Conservation (phyloP, 805 yeast genomes). For the Myxozyma geophila region DNA sequence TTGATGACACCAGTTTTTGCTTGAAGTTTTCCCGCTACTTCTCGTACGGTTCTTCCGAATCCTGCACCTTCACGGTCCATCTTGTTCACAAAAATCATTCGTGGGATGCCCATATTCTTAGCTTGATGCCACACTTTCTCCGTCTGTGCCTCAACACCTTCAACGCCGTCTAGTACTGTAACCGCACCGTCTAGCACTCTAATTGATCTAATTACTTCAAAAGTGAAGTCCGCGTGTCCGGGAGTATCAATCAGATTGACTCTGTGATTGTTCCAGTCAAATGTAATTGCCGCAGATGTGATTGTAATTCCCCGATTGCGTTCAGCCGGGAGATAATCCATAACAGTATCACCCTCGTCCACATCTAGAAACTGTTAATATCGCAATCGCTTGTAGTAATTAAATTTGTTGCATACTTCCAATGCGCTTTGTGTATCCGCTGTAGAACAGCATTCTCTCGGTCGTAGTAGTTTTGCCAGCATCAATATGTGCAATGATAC, state of each 20-base stretch:
- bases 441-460: constrained; percentile 88
- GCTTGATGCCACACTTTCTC: constrained; percentile 97
- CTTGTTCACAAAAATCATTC: constrained; percentile 81
- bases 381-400: background rate
- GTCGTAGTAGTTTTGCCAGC: constrained; percentile 99
- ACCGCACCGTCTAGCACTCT: constrained; percentile 95
- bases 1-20: constrained; percentile 77
- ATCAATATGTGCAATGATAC: constrained; percentile 98
- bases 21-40: constrained; percentile 72
- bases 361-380: constrained; percentile 55
- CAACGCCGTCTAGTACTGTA: constrained; percentile 90
- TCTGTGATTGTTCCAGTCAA: constrained; percentile 78
- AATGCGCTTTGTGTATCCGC: constrained; percentile 76
- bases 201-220: constrained; percentile 87
- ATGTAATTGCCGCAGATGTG: constrained; percentile 92
- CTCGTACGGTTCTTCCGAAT: constrained; percentile 84
- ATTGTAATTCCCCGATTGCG: constrained; percentile 93
- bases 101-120: constrained; percentile 65
- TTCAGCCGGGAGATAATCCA: constrained; percentile 89
- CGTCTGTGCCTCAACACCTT: constrained; percentile 98
- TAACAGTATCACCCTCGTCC: constrained; percentile 95
- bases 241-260: constrained; percentile 95
- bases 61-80: constrained; percentile 98
- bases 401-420: constrained; percentile 51
- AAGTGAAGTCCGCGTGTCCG: constrained; percentile 96